phyloP scores from a whole-genome alignment of 441 rosid species.

The Populus trichocarpa region DNA sequence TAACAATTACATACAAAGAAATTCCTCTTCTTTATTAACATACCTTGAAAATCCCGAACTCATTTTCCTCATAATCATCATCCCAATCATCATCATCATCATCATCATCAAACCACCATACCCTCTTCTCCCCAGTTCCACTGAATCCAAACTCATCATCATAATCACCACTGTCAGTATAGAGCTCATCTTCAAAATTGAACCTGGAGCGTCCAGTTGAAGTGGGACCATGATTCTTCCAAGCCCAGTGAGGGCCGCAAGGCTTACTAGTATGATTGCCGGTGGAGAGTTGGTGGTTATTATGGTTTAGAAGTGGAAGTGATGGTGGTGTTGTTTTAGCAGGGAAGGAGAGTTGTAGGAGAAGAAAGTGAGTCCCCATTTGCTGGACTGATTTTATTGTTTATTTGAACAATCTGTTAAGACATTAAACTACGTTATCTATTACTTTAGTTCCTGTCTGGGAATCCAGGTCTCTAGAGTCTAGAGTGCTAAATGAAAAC shows the following conservation, averaged over 20 bases:
- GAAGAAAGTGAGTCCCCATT: constrained; percentile 29
- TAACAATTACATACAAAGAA: background rate
- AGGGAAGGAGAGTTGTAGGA: constrained; percentile 6
- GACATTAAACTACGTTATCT: background rate
- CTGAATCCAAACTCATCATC: constrained; percentile 27
- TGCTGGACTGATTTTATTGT: background rate
- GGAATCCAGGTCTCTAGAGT: background rate
- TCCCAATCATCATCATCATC: constrained; percentile 28
- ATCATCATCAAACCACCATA: constrained; percentile 46
- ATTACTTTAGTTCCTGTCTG: background rate
- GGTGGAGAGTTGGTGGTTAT: constrained; percentile 8
- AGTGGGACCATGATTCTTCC: background rate
- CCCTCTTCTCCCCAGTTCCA: constrained; percentile 36
- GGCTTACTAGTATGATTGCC: constrained; percentile 17
- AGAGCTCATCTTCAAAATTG: constrained; percentile 36
- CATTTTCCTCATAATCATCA: constrained; percentile 33
- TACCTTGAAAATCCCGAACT: constrained; percentile 65
- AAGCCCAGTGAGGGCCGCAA: constrained; percentile 12
- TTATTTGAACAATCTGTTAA: background rate
- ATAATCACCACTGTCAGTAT: constrained; percentile 26
- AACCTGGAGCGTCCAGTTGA: constrained; percentile 29
- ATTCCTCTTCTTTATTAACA: background rate
- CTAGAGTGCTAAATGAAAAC: background rate
- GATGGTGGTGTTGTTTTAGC: constrained; percentile 8
- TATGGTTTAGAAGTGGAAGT: constrained; percentile 4